Evolutionary conservation across 2,329 filamentous ascomycete species (phyloP).

Genomic region (Tolypocladium ophioglossoides): DNA sequence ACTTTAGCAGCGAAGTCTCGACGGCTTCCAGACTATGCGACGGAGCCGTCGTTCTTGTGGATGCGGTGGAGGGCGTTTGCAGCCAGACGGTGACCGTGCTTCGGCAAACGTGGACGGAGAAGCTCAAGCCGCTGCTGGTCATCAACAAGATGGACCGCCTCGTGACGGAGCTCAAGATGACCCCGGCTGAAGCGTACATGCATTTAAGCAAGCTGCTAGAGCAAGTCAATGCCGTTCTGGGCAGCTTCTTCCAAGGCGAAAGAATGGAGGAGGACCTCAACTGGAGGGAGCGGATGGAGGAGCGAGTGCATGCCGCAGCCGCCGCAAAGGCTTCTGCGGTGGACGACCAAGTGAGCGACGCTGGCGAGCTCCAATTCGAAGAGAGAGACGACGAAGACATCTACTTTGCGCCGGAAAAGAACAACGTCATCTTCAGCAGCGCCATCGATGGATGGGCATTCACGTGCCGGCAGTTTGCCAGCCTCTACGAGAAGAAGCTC

Average conservation of each 20-base stretch:
- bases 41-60: slow-evolving; percentile 86
- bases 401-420: slow-evolving; percentile 96
- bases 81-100: slow-evolving; percentile 97
- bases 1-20: slow-evolving; percentile 97
- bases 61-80: slow-evolving; percentile 95
- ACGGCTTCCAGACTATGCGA: slow-evolving; percentile 92
- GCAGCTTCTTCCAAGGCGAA: slow-evolving; percentile 95
- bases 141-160: slow-evolving; percentile 98
- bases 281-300: slow-evolving; percentile 89
- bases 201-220: slow-evolving; percentile 85
- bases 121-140: slow-evolving; percentile 85
- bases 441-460: slow-evolving; percentile 99
- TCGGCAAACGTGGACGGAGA: slow-evolving; percentile 89
- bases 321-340: slow-evolving; percentile 45
- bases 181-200: slow-evolving; percentile 74
- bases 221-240: slow-evolving; percentile 93
- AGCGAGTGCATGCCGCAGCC: slow-evolving; percentile 62
- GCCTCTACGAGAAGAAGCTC: slow-evolving; percentile 90
- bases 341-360: slow-evolving; percentile 38
- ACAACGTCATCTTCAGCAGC: slow-evolving; percentile 98
- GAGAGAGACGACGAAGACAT: slow-evolving; percentile 93
- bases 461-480: slow-evolving; percentile 87
- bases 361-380: slow-evolving; percentile 62
- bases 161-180: slow-evolving; percentile 91
- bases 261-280: slow-evolving; percentile 97